phyloP scores from a whole-genome alignment of 2,329 filamentous ascomycete genomes.

The Hysterium pulicare region DNA sequence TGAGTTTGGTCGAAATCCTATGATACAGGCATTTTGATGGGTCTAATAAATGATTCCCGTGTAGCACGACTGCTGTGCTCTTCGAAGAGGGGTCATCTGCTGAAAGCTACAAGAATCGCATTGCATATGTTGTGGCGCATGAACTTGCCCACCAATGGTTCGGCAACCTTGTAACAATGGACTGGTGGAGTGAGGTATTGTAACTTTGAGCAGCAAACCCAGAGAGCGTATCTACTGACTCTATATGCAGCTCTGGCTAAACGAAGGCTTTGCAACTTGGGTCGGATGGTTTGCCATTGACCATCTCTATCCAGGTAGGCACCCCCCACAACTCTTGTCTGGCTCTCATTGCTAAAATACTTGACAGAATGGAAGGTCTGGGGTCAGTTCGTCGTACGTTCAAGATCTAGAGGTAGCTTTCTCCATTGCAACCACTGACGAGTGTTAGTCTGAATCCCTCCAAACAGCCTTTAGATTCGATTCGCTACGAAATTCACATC shows the following conservation, averaged over 20 bases:
- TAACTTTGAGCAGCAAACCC: neutral
- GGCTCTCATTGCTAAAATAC: slow-evolving; percentile 3
- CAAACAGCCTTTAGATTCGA: slow-evolving; percentile 90
- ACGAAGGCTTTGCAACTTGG: slow-evolving; percentile 97
- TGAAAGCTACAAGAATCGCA: slow-evolving; percentile 83
- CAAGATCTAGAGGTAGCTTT: slow-evolving; percentile 52
- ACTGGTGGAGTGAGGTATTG: slow-evolving; percentile 79
- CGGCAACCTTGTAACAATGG: slow-evolving; percentile 92
- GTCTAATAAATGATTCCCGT: slow-evolving; percentile 1
- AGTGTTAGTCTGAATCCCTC: slow-evolving; percentile 74
- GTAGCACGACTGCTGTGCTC: slow-evolving; percentile 79
- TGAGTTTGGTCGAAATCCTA: slow-evolving; percentile 11
- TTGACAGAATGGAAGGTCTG: slow-evolving; percentile 85
- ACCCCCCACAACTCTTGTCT: neutral
- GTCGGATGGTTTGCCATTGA: slow-evolving; percentile 93
- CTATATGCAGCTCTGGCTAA: slow-evolving; percentile 66
- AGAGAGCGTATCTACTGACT: neutral
- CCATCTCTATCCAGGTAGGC: slow-evolving; percentile 72
- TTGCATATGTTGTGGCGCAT: slow-evolving; percentile 97
- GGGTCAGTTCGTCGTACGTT: slow-evolving; percentile 84
- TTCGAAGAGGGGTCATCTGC: slow-evolving; percentile 93
- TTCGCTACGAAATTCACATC: slow-evolving; percentile 84
- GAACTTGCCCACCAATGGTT: slow-evolving; percentile 97
- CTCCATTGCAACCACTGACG: slow-evolving; percentile 30
- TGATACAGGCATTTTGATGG: neutral